These are phyloP conservation scores for Omphalea diandra DNA, from an alignment of 441 rosid species.

Conservation along the genomic window DNA sequence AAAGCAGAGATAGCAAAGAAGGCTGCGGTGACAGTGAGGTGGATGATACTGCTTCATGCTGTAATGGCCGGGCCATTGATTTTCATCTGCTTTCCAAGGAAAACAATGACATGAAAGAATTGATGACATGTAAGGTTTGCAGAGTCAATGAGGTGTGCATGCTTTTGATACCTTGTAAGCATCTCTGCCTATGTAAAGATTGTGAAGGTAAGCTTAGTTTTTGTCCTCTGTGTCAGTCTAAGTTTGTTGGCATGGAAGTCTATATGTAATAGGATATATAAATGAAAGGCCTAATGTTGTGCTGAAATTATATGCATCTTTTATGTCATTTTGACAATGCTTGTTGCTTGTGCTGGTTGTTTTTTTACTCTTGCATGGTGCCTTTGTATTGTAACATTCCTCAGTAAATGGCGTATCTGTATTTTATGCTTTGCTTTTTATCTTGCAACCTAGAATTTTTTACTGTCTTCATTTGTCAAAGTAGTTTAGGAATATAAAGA, in stretches of 20 bases:
- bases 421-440: neutral
- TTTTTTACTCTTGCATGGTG: neutral
- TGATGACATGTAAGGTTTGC: slow-evolving; percentile 75
- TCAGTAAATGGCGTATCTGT: neutral
- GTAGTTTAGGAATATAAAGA: neutral
- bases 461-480: neutral
- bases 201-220: slow-evolving; percentile 82
- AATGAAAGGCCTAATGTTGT: slow-evolving; percentile 29
- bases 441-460: neutral
- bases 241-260: slow-evolving; percentile 75
- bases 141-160: slow-evolving; percentile 63
- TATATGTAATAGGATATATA: slow-evolving; percentile 45
- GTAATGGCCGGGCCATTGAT: slow-evolving; percentile 58
- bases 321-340: slow-evolving; percentile 19
- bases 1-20: slow-evolving; percentile 75
- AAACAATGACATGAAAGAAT: slow-evolving; percentile 39
- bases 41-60: slow-evolving; percentile 89
- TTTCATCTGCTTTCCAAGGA: slow-evolving; percentile 52
- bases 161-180: slow-evolving; percentile 94
- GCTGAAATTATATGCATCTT: slow-evolving; percentile 17
- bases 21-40: slow-evolving; percentile 96
- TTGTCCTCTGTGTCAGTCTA: slow-evolving; percentile 82
- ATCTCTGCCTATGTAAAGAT: slow-evolving; percentile 88
- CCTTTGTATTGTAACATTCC: neutral
- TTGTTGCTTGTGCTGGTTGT: neutral